These are phyloP conservation scores for Aspergillus sp. DNA, from an alignment of 2,329 filamentous ascomycete genomes.

Conservation along the genomic window DNA sequence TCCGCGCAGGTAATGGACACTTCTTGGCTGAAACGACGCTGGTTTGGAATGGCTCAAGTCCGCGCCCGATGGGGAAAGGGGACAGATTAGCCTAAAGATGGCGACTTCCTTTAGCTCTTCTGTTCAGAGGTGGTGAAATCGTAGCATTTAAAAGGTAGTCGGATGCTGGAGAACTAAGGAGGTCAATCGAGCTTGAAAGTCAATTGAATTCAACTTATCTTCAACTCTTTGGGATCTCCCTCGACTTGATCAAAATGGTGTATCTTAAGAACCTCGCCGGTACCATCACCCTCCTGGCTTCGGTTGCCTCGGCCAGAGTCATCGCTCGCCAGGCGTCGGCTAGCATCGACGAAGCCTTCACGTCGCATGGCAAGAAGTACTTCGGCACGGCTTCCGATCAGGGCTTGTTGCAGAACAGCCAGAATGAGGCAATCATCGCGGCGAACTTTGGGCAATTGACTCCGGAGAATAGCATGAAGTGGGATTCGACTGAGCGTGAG, in stretches of 20 bases:
- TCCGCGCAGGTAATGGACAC: background rate
- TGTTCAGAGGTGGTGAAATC: too few species aligned
- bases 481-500: constrained; percentile 59
- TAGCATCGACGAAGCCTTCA: constrained; percentile 56
- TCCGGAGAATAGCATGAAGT: constrained; percentile 65
- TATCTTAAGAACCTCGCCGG: background rate
- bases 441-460: constrained; percentile 66
- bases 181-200: background rate
- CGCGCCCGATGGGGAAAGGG: background rate
- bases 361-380: constrained; percentile 65
- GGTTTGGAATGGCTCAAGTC: background rate
- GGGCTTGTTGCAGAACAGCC: constrained; percentile 55
- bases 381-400: constrained; percentile 60
- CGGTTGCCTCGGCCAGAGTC: background rate
- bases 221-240: background rate
- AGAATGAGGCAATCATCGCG: constrained; percentile 60
- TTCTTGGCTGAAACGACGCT: background rate
- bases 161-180: background rate
- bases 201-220: background rate
- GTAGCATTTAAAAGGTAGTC: background rate
- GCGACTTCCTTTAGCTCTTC: background rate
- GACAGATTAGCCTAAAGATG: background rate
- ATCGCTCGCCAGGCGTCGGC: constrained; percentile 15
- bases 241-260: background rate
- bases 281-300: background rate